Base-by-base conservation (phyloP, 495 filamentous ascomycete genomes). In the Neurospora sublineolata region DNA sequence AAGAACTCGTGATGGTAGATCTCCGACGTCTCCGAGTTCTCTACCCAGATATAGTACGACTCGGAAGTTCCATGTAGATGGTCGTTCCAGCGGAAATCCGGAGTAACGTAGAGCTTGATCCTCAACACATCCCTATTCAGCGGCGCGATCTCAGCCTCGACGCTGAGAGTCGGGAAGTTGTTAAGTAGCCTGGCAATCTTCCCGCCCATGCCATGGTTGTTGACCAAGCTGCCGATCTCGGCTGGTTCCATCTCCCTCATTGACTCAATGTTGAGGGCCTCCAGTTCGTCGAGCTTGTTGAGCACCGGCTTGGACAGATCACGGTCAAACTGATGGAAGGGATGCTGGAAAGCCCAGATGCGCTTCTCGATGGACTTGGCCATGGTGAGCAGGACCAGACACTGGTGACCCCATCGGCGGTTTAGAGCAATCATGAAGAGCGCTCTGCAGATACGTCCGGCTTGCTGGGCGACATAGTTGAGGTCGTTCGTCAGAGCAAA, bases 1-100 rank as follows among this genome's bases (percentile, higher is more conserved):
- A 98, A 98, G 79, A 91, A 97, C 79, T 99, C 95, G 71, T 97
- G 93, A 76, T 99, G 95, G 75, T 97, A 99, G 42, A 99, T 97
- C 78, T 98, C 94, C 2, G 92, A 94, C 0, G 94, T 97, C 75
- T 98, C 96, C 0, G 94, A 97, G 77, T 98, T 97, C 81, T 99
- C 95, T 18, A 98, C 94, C 96, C 96, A 98, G 68, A 98, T 90
- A 89, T 94, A 98, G 81, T 95, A 99, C 23, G 93, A 94, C 77
- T 99, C 95, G 3, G 94, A 97, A 5, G 88, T 90, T 3, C 96
- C 96, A 79, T 99, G 93, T 68, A 97, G 87, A n/a, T 89, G 89
- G 73, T 99, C 96, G 73, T 97, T 97, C 95, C 95, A 99, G 14
- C 83, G 86, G 79, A 98, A 99, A 33, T 98, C 94, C 0, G 96